Conservation (phyloP, 495 filamentous ascomycete species). For the Usnea hakonensis region DNA sequence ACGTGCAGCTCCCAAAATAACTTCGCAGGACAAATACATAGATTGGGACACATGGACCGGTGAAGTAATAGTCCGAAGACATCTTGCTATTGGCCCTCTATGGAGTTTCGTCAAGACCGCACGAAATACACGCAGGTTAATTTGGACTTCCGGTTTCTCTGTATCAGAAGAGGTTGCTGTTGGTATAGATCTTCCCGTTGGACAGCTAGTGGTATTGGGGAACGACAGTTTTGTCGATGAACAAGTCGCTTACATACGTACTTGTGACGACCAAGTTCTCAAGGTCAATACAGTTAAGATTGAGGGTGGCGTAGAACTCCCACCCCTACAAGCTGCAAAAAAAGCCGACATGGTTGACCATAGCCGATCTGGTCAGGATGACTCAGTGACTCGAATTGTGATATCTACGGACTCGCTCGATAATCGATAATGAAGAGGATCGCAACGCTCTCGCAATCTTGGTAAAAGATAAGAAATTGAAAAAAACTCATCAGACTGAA, state of each 20-base stretch:
- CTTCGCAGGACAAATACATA: slow-evolving; percentile 44
- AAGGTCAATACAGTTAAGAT: slow-evolving; percentile 16
- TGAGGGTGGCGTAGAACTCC: slow-evolving; percentile 15
- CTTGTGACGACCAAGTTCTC: slow-evolving; percentile 19
- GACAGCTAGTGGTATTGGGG: slow-evolving; percentile 17
- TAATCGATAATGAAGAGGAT: neutral
- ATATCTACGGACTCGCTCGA: neutral
- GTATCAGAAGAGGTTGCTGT: neutral
- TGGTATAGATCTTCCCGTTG: neutral
- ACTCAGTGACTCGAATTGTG: neutral
- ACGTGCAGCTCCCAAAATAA: slow-evolving; percentile 45
- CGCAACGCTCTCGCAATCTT: neutral
- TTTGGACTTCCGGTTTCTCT: slow-evolving; percentile 23
- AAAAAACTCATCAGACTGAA: neutral
- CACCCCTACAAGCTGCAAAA: slow-evolving; percentile 13
- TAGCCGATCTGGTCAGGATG: neutral
- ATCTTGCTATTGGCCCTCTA: slow-evolving; percentile 45
- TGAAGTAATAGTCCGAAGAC: slow-evolving; percentile 40
- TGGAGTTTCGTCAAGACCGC: slow-evolving; percentile 39
- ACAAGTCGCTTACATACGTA: slow-evolving; percentile 17
- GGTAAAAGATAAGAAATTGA: neutral
- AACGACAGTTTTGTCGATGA: neutral
- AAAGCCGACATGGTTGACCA: slow-evolving; percentile 12
- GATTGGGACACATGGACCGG: slow-evolving; percentile 46
- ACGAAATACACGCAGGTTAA: slow-evolving; percentile 11